Conservation (phyloP, 2,329 filamentous ascomycete genomes). For the Aspergillus piperis region DNA sequence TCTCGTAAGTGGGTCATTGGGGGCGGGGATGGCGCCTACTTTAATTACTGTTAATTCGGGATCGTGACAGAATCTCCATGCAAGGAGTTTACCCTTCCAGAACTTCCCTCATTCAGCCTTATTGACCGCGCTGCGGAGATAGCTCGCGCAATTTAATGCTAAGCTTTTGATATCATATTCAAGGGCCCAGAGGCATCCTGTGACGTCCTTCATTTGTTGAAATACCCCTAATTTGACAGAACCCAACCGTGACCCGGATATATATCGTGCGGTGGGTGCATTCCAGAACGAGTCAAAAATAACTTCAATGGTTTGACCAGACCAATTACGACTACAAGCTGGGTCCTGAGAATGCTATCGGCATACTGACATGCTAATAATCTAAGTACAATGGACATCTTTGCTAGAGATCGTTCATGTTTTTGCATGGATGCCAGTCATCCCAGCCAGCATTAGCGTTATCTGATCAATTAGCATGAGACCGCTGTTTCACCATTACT, state of each 20-base stretch:
- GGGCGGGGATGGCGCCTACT: conserved; percentile 26
- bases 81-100: conserved; percentile 16
- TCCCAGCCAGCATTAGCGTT: not conserved
- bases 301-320: not conserved
- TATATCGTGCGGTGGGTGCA: not conserved
- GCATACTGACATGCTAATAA: too few relatives aligned
- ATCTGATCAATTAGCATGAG: not conserved
- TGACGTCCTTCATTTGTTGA: not conserved
- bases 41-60: conserved; percentile 23
- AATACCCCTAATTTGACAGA: not conserved
- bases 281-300: not conserved
- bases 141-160: not conserved
- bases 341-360: too few relatives aligned
- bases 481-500: not conserved
- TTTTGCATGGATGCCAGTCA: not conserved
- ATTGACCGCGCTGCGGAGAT: not conserved
- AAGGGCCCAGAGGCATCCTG: not conserved
- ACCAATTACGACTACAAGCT: too few relatives aligned
- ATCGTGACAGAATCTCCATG: conserved; percentile 10
- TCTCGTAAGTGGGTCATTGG: conserved; percentile 19
- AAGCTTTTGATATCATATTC: not conserved
- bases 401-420: too few relatives aligned
- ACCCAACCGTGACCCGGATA: not conserved
- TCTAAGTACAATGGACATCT: too few relatives aligned
- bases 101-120: not conserved